phyloP scores from a whole-genome alignment of 2,329 filamentous ascomycete species.

The Pestalotiopsis sp. region DNA sequence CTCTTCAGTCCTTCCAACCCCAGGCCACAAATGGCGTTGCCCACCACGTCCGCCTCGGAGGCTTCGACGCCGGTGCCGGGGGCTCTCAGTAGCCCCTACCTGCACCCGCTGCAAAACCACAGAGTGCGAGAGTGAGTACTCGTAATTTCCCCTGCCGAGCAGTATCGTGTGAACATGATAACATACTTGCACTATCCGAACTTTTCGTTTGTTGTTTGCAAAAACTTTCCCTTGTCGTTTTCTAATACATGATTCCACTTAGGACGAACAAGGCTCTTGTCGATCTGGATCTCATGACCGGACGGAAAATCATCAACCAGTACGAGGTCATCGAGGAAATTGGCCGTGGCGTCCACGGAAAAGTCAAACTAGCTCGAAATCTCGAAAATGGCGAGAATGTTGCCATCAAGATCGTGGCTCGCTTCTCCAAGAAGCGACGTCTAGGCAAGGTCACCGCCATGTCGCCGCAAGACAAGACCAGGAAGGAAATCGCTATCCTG shows the following conservation, averaged over 20 bases:
- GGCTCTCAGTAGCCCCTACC: conserved; percentile 57
- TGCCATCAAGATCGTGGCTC: conserved; percentile 97
- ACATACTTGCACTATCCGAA: no score
- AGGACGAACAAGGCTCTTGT: conserved; percentile 90
- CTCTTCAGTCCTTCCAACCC: conserved; percentile 58
- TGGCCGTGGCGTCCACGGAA: conserved; percentile 93
- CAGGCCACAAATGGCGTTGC: conserved; percentile 42
- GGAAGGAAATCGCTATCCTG: conserved; percentile 94
- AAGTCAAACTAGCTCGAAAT: conserved; percentile 92
- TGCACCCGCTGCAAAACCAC: conserved; percentile 73
- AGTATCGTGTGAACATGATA: no score
- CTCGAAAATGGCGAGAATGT: conserved; percentile 76
- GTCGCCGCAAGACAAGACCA: conserved; percentile 76
- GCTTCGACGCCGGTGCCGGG: conserved; percentile 51
- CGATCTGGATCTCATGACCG: conserved; percentile 84
- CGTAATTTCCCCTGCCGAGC: no score
- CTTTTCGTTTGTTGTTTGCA: no score
- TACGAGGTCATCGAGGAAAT: conserved; percentile 98
- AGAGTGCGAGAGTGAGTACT: conserved; percentile 74
- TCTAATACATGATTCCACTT: conserved; percentile 9
- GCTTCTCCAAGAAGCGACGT: conserved; percentile 89
- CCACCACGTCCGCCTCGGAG: conserved; percentile 52
- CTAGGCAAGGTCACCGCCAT: conserved; percentile 77
- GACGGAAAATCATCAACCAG: conserved; percentile 95
- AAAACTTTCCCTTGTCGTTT: no score